Base-by-base conservation (phyloP, 768 basidiomycete genomes). In the Chalciporus piperatus region DNA sequence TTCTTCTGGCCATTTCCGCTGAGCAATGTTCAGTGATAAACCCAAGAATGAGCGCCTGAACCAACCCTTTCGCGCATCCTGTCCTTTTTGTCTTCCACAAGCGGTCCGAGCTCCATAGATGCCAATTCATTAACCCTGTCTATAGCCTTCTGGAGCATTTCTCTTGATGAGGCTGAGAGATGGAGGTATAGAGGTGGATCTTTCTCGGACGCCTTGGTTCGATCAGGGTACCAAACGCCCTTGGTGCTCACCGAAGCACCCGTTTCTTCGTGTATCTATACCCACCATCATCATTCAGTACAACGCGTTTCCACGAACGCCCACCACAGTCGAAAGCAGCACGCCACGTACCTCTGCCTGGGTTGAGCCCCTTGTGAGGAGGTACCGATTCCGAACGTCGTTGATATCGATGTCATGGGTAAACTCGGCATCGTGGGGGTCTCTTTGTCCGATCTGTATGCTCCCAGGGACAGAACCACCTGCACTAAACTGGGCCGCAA, bases 1-100 rank as follows among this genome's bases (percentile, higher is more conserved):
- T 70, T 95, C 94, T 68, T 98, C 96, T 2, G 95, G 94, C 96
- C 96, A 98, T 82, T 96, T 97, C 48, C 92, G 79, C 89, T 93
- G 61, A 33, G 59, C 16, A 38, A 46, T 0, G 13, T 38, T 63
- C 51, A 64, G 61, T 40, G 17, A 51, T 11, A 17, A 44, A 17
- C 12, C 38, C 1, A 27, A 17, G 25, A 17, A 22, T 12, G 22
- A 14, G 10, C 22, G n/a, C 17, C 9, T 19, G 23, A 14, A 13
- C 20, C 32, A 59, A 89, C 87, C 71, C 83, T 78, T 71, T 88
- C 88, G 57, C 85, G 76, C 35, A 77, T 62, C 48, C 80, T 74
- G 51, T 86, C 83, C 57, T 80, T 83, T 71, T 88, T 87, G 55
- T 90, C 87, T 61, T 89, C 86, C 4, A 91, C 90, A 32, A 92